phyloP scores from a whole-genome alignment of 371 early-diverging fungal genomes.

The Umbelopsis sp. region DNA sequence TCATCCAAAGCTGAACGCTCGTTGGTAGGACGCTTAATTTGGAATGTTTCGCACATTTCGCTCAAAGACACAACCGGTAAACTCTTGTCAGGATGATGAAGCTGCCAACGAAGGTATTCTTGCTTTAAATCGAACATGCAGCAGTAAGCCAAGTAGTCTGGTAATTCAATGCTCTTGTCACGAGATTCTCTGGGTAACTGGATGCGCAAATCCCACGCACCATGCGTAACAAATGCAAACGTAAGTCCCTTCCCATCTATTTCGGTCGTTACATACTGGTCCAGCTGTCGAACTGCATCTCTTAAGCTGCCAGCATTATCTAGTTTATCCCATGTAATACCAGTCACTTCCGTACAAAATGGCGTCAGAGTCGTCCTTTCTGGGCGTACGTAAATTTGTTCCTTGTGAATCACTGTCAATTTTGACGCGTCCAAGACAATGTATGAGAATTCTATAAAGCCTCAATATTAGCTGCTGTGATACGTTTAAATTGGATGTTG shows the following conservation, averaged over 20 bases:
- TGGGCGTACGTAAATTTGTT: constrained; percentile 69
- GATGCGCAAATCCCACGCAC: constrained; percentile 75
- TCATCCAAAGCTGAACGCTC: constrained; percentile 64
- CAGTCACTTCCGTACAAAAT: constrained; percentile 70
- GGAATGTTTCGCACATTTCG: constrained; percentile 65
- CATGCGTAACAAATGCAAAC: constrained; percentile 80
- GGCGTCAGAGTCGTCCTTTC: constrained; percentile 64
- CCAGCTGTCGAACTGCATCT: constrained; percentile 63
- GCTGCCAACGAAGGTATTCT: constrained; percentile 70
- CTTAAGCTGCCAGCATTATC: constrained; percentile 60
- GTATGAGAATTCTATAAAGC: constrained; percentile 41
- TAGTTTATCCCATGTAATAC: constrained; percentile 61
- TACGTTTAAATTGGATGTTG: neutral
- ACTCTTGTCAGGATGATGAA: constrained; percentile 64
- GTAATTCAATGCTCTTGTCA: constrained; percentile 69
- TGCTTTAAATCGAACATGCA: constrained; percentile 78
- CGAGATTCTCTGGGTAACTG: constrained; percentile 74
- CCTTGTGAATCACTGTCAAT: constrained; percentile 58
- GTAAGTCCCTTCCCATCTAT: constrained; percentile 58
- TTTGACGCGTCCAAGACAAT: constrained; percentile 43
- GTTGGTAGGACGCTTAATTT: constrained; percentile 44
- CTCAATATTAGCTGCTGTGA: neutral
- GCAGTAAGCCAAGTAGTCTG: constrained; percentile 59
- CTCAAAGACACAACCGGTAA: constrained; percentile 61
- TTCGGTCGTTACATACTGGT: constrained; percentile 58